Conservation (phyloP, 345 rosid genomes). For the Boechera retrofracta region DNA sequence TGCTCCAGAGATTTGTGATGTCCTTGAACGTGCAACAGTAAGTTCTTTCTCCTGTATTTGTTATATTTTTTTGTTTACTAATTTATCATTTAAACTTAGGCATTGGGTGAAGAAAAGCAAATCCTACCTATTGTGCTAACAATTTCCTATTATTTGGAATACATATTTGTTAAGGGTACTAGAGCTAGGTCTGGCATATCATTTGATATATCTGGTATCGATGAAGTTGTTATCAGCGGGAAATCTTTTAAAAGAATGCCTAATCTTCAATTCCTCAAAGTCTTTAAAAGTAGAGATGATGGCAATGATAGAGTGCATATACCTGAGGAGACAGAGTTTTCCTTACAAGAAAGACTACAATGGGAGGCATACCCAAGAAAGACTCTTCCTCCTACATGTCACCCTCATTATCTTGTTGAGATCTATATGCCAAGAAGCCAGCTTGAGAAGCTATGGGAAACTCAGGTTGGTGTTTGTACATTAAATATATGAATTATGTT, state of each 20-base stretch:
- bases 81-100: neutral
- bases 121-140: neutral
- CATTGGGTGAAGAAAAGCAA: neutral
- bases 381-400: constrained; percentile 20
- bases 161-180: constrained; percentile 29
- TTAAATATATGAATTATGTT: too few relatives aligned
- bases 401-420: constrained; percentile 18
- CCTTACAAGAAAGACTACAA: too few relatives aligned
- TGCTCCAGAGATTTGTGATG: constrained; percentile 27
- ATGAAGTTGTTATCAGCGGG: neutral
- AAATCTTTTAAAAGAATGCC: constrained; percentile 26
- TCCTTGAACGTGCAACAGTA: constrained; percentile 29
- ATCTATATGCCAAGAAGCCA: constrained; percentile 22
- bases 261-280: constrained; percentile 36
- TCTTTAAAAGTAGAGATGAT: constrained; percentile 3
- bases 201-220: constrained; percentile 3
- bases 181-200: constrained; percentile 9
- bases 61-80: neutral
- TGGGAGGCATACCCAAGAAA: constrained; percentile 40
- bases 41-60: neutral
- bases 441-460: constrained; percentile 42
- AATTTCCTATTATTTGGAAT: neutral
- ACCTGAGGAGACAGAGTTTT: constrained; percentile 1
- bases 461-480: constrained; percentile 28
- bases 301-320: neutral